Percentiles rank a stretch among this genome's conserved stretches.
Conservation (phyloP, 176 grass and related monocot species). For the Canna indica region DNA sequence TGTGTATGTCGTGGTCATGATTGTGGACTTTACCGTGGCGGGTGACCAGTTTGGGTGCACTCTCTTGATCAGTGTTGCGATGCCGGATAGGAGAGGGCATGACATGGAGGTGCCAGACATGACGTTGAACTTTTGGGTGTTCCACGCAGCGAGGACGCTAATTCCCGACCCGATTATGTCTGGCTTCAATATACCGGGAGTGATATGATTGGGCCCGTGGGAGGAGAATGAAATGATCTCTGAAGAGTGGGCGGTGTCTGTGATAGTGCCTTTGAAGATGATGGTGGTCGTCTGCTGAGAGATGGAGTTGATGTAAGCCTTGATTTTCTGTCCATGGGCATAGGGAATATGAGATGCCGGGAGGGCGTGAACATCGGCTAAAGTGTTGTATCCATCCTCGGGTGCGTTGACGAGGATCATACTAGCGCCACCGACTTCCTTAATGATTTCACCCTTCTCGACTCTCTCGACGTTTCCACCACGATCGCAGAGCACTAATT, state of each 20-base stretch:
- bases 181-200: slow-evolving; percentile 53
- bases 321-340: not conserved
- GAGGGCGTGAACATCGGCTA: not conserved
- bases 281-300: slow-evolving; percentile 20
- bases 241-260: not conserved
- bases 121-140: slow-evolving; percentile 21
- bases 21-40: slow-evolving; percentile 44
- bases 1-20: slow-evolving; percentile 47
- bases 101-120: slow-evolving; percentile 60
- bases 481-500: not conserved
- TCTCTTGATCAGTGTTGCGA: slow-evolving; percentile 48
- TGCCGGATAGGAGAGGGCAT: slow-evolving; percentile 45
- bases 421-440: not conserved
- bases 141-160: slow-evolving; percentile 30
- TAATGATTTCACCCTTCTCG: not conserved
- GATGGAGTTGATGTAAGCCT: slow-evolving; percentile 16
- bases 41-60: slow-evolving; percentile 46
- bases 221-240: slow-evolving; percentile 5
- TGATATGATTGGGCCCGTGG: not conserved
- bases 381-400: not conserved
- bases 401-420: not conserved
- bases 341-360: slow-evolving; percentile 5
- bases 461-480: not conserved
- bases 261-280: slow-evolving; percentile 37
- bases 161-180: slow-evolving; percentile 43